Base-by-base conservation (phyloP, 2,329 filamentous ascomycete species). In the Botryotinia convoluta region DNA sequence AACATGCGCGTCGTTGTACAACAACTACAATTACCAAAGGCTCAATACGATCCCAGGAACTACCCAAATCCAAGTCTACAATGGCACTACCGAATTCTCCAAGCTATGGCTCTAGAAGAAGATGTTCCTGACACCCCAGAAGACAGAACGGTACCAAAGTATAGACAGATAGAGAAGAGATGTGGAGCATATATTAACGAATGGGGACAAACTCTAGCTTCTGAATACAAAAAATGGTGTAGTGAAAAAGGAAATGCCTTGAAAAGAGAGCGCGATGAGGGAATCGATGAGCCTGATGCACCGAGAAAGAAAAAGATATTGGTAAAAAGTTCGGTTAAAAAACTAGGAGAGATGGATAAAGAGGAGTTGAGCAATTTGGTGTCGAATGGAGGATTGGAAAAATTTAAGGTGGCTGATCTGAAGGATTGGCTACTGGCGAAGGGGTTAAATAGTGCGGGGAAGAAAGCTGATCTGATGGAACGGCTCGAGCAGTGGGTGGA, bases 51-150 rank as follows among this genome's bases (percentile, higher is more conserved):
- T 77, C 95, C 95, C 1, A 85, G 86, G 1, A 96, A 92, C 79
- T 98, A 98, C 79, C 93, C 96, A 0, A 99, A 99, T 75, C 94
- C 95, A 16, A 88, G 93, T 14, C 86, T 99, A 37, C 96, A 99
- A 83, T 99, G 95, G 95, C 96, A 98, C 84, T 99, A 98, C 85
- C 91, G 90, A 75, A 97, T 99, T 63, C 85, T 99, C 0, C 96
- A 99, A 83, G 92, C 93, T 10, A 87, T 98, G 73, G 96, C 96
- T 0, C 86, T 99, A 0, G 95, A 97, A 51, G 96, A 99, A 81
- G 95, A 98, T 77, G 84, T 97, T 1, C 95, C 95, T 63, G 85
- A 88, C 2, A 88, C 91, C 68, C 83, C 83, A 2, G 86, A 89
- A 22, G 96, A 99, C 80, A 91, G 92, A 76, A 98, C 96, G 0